Evolutionary conservation across 1,284 basidiomycete species (phyloP), one percentile per base, ranked within the genome.

Genomic region (Meripilus lineatus): DNA sequence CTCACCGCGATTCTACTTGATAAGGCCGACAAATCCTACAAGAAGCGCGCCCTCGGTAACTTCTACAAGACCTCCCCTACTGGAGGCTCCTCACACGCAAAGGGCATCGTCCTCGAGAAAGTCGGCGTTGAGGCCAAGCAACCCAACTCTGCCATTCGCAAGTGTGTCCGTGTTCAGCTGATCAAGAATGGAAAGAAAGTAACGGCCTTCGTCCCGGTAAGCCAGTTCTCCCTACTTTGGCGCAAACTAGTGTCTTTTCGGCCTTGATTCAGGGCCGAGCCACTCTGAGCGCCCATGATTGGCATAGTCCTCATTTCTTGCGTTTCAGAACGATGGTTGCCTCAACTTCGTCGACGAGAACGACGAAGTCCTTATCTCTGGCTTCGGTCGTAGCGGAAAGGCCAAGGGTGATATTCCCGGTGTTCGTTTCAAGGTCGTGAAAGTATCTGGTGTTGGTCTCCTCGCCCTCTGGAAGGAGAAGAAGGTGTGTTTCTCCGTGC

Each of bases 181-280:
- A 99, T 99, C 74, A 99, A 99, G 84, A 99, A 99, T 79, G 96
- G 96, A 63, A 99, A 99, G 89, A 98, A 99, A 74, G 93, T 94
- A 65, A 94, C 93, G 51, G 92, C 92, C 61, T 95, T 83, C 77
- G 80, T 81, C 38, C 79, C 77, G 57, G 72, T 74, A 49, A 44
- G 66, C 64, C 26, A 37, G 15, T 41, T 24, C 30, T 35, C 28
- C 10, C 10, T n/a, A n/a, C 28, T 32, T 32, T n/a, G 28, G 10
- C n/a, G 28, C 28, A 10, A 32, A n/a, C 28, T 10, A 10, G 10
- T n/a, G n/a, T n/a, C 33, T 10, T 15, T 8, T 35, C 7, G n/a
- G 15, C 33, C 37, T 38, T 21, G 22, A 14, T 22, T 38, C 37
- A 21, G 23, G n/a, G n/a, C n/a, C 20, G 39, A 23, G 23, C 23